phyloP scores from a whole-genome alignment of 805 yeast species.

The Yamadazyma paraphyllophila region DNA sequence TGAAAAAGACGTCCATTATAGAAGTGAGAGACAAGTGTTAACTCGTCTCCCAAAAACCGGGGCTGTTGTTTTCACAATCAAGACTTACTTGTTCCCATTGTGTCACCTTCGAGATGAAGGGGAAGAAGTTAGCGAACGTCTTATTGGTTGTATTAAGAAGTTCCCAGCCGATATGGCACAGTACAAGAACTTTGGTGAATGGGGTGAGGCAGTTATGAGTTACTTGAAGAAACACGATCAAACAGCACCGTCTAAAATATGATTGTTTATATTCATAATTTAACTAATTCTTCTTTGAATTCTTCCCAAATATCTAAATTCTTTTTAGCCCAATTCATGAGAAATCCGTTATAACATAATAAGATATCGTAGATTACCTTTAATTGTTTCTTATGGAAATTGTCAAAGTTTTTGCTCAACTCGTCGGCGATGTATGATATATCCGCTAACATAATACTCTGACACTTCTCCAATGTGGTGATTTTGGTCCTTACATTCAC shows the following conservation, averaged over 20 bases:
- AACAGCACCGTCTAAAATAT: neutral
- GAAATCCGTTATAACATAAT: slow-evolving; percentile 51
- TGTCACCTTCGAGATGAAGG: slow-evolving; percentile 30
- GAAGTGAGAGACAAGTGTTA: slow-evolving; percentile 43
- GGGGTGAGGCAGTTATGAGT: slow-evolving; percentile 66
- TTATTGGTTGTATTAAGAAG: slow-evolving; percentile 62
- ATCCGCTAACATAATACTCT: slow-evolving; percentile 39
- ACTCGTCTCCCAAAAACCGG: slow-evolving; percentile 38
- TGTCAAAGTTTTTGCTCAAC: slow-evolving; percentile 45
- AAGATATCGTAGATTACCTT: slow-evolving; percentile 52
- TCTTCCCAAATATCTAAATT: slow-evolving; percentile 69
- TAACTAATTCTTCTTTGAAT: slow-evolving; percentile 42
- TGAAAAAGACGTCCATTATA: slow-evolving; percentile 36
- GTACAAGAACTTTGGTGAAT: slow-evolving; percentile 62
- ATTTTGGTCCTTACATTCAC: slow-evolving; percentile 49
- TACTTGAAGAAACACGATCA: slow-evolving; percentile 14
- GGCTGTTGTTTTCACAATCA: slow-evolving; percentile 40
- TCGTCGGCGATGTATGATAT: slow-evolving; percentile 42
- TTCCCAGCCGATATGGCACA: slow-evolving; percentile 56
- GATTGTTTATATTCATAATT: slow-evolving; percentile 15
- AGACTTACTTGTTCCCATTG: slow-evolving; percentile 40
- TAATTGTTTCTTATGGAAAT: slow-evolving; percentile 50
- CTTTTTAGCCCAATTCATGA: slow-evolving; percentile 65
- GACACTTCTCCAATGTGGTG: slow-evolving; percentile 52
- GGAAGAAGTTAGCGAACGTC: slow-evolving; percentile 43